Conservation (phyloP, 257 asterid genomes). For the Osmanthus fragrans region DNA sequence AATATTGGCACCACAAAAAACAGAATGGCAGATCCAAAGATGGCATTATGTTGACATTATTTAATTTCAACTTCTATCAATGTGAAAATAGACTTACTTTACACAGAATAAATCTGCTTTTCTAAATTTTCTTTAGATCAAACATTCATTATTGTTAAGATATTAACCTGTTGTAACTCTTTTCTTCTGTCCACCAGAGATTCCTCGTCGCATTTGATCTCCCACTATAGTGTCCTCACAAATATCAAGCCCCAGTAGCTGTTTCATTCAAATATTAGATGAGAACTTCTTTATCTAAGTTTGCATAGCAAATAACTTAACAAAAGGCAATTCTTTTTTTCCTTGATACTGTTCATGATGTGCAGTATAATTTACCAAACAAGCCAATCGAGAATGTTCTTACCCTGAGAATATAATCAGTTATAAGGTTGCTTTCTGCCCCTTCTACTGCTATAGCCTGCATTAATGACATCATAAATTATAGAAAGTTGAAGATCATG, state of each 20-base stretch:
- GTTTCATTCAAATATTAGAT: slow-evolving; percentile 12
- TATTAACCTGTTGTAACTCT: slow-evolving; percentile 70
- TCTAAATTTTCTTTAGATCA: background rate
- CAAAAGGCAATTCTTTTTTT: too few relatives aligned
- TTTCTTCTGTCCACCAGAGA: slow-evolving; percentile 83
- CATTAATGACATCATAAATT: background rate
- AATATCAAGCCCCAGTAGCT: slow-evolving; percentile 73
- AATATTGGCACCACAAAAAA: background rate
- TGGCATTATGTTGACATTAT: background rate
- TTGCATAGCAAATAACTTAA: background rate
- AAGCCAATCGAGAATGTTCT: background rate
- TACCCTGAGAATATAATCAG: slow-evolving; percentile 64
- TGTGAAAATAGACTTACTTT: background rate
- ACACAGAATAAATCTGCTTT: background rate
- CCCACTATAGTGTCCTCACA: slow-evolving; percentile 78
- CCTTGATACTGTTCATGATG: background rate
- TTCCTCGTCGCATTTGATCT: slow-evolving; percentile 73
- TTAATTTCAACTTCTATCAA: background rate
- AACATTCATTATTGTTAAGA: background rate
- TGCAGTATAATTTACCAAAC: background rate
- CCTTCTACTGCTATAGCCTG: slow-evolving; percentile 65
- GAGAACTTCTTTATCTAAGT: background rate
- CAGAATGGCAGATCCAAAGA: background rate
- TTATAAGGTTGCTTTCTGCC: slow-evolving; percentile 61
- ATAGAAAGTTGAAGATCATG: background rate